Conservation (phyloP, 331 rosid genomes). For the Dryas integrifolia region DNA sequence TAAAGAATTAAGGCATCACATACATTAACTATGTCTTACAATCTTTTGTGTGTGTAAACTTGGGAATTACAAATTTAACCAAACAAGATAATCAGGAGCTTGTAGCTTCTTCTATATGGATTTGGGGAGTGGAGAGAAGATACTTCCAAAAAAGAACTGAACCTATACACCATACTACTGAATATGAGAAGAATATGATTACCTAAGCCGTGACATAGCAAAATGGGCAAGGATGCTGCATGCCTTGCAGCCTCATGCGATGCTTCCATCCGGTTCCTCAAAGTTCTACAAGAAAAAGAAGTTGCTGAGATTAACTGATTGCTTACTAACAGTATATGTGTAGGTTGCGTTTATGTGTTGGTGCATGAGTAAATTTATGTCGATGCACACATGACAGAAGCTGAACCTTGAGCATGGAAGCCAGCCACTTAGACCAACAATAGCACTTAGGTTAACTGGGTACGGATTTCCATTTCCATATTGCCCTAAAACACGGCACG, state of each 20-base stretch:
- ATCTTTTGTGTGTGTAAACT: neutral
- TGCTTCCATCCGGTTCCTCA: constrained; percentile 56
- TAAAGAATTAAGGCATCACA: constrained; percentile 4
- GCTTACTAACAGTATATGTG: constrained; percentile 10
- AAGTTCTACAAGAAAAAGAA: constrained; percentile 47
- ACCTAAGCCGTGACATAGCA: constrained; percentile 86
- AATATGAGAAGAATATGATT: constrained; percentile 28
- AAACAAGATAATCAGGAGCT: neutral
- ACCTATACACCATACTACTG: neutral
- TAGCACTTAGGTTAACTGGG: constrained; percentile 65
- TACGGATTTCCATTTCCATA: constrained; percentile 79
- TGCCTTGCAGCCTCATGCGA: constrained; percentile 69
- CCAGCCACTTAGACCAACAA: constrained; percentile 95
- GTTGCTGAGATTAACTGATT: constrained; percentile 23
- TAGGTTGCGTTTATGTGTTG: constrained; percentile 12
- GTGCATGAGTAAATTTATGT: constrained; percentile 17
- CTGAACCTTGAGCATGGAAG: constrained; percentile 95
- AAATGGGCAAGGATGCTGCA: constrained; percentile 70
- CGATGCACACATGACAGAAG: constrained; percentile 27
- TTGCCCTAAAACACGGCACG: constrained; percentile 66
- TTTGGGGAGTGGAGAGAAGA: neutral
- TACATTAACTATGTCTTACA: neutral
- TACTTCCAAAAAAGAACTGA: constrained; percentile 6
- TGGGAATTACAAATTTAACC: neutral
- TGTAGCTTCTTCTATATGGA: constrained; percentile 6